These are phyloP conservation scores for Kandelia obovata DNA, from an alignment of 345 rosid genomes.

Conservation along the genomic window DNA sequence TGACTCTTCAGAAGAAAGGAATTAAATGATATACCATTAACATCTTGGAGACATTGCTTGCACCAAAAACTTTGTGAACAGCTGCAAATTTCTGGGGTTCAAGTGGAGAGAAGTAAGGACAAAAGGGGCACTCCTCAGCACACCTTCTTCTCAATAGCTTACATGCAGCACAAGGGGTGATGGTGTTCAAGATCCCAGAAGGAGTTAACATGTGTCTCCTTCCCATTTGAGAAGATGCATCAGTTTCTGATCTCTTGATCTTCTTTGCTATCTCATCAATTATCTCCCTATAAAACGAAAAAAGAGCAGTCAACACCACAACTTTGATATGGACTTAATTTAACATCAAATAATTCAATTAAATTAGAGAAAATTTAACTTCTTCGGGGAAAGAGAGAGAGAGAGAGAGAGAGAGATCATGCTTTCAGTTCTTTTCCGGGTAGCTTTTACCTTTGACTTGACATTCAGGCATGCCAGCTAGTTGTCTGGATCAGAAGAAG, in stretches of 20 bases:
- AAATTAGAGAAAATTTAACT: too few species aligned
- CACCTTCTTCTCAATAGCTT: conserved; percentile 85
- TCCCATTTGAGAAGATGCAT: conserved; percentile 32
- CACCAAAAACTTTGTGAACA: conserved; percentile 93
- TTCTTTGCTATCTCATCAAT: conserved; percentile 50
- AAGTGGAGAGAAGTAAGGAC: conserved; percentile 17
- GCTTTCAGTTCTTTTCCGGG: neutral
- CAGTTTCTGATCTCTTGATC: conserved; percentile 44
- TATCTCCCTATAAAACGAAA: conserved; percentile 32
- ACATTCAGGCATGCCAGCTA: conserved; percentile 53
- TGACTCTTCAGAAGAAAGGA: neutral
- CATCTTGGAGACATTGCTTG: conserved; percentile 97
- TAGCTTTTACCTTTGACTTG: conserved; percentile 46
- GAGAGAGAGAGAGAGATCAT: neutral
- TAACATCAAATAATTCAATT: too few species aligned
- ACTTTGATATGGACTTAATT: too few species aligned
- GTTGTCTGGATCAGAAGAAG: conserved; percentile 20
- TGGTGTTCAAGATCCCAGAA: conserved; percentile 49
- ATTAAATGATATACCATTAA: conserved; percentile 47
- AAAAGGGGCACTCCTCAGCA: conserved; percentile 49
- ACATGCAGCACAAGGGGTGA: conserved; percentile 90
- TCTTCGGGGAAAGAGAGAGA: neutral
- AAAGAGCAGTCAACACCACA: neutral
- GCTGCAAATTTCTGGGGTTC: conserved; percentile 93
- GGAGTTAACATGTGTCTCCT: conserved; percentile 41